Base-by-base conservation (phyloP, 2,329 filamentous ascomycete genomes). In the Fusarium globosum region DNA sequence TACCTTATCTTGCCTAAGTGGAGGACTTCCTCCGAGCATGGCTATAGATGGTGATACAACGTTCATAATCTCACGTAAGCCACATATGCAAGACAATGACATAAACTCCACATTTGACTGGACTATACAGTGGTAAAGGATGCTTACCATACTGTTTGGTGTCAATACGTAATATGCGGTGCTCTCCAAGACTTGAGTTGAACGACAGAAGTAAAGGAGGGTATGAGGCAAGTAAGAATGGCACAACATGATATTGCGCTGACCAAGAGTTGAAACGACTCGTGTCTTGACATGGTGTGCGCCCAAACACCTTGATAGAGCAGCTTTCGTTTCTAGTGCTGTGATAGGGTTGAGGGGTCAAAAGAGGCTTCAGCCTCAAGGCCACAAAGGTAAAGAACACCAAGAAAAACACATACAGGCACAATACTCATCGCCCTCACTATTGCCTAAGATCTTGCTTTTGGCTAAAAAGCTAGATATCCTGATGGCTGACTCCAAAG, bases 21-120 rank as follows among this genome's bases (percentile, higher is more conserved):
- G 10, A 7, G 10, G 7, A 18, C 46, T 7, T 6, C 2, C 6
- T 3, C 18, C 6, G 15, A n/a, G 1, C 16, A 36, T 36, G n/a
- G 4, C 16, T 36, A 14, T 16, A 15, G 4, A 23, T 35, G n/a
- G 20, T 52, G 4, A 18, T 11, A 15, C 12, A 23, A 20, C 20
- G 15, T 7, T 20, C 4, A 11, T 14, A 14, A 52, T 52, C n/a
- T 7, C n/a, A 23, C n/a, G n/a, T 30, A 35, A 26, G 30, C n/a
- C 48, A 23, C 7, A 23, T 5, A 30, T 20, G 30, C 14, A 23
- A 51, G 8, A 30, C 8, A 15, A 28, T 8, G 7, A 4, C 46
- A 49, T 28, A 30, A 12, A 49, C 20, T 48, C 20, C 14, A 16
- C 15, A 33, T 33, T 3, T n/a, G 14, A 30, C 15, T 30, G 2